Evolutionary conservation across 805 yeast genomes (phyloP), one percentile per base, ranked within the genome.

Genomic region (Candida patagonica): DNA sequence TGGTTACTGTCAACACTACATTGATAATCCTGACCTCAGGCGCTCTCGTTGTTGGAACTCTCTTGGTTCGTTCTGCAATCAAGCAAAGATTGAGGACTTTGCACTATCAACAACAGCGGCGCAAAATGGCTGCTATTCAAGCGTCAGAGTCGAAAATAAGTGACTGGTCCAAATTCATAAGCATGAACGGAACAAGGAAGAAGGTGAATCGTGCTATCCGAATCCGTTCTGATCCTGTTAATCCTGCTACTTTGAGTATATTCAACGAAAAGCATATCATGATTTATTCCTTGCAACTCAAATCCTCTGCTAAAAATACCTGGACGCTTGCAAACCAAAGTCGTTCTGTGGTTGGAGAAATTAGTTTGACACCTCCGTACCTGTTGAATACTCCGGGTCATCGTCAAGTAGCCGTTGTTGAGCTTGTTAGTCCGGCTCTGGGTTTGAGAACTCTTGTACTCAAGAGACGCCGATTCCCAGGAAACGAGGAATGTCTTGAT

Each of bases 391-490:
- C 27, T 5, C 37, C 26, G 6, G 37, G 27, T 9, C 10, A 27
- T 9, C 12, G 24, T 7, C 37, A 33, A 22, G 24, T 33, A 33
- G 37, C 37, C 24, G 13, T 5, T 8, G 24, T 33, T 5, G 37
- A 33, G 13, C 27, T 33, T 3, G 12, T 33, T 20, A 22, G 24
- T 22, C 23, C 26, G 7, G 10, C 19, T 23, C 26, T 23, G 6
- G 37, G 37, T 4, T 7, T 33, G 15, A 22, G 37, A 12, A 13
- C 4, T 19, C 12, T 33, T 15, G 26, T 23, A 7, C 29, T 33
- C 7, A 33, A 33, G n/a, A 20, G 37, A 22, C 17, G 37, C 5
- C 12, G 27, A 22, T 33, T 33, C 26, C 37, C 37, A 9, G 37
- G 37, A 9, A 15, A 22, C 13, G 5, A 6, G 4, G 26, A 15